Evolutionary conservation across 805 yeast genomes (phyloP).

Genomic region (Zygoascus biomembranicola): DNA sequence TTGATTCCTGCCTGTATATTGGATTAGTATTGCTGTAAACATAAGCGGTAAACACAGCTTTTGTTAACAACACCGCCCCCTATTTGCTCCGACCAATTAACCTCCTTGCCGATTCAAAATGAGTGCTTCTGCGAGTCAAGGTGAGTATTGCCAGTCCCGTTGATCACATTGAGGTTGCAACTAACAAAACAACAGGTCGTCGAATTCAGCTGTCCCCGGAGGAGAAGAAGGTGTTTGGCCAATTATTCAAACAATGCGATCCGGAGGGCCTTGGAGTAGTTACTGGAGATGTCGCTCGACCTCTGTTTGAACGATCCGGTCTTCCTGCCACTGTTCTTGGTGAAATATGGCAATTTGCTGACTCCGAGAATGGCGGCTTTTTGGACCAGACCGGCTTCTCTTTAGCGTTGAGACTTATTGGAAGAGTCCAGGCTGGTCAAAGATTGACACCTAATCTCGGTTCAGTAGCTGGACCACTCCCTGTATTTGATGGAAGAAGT

Average conservation of each 20-base stretch:
- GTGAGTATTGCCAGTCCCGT: neutral
- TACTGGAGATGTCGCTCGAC: conserved; percentile 80
- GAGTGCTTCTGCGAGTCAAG: neutral
- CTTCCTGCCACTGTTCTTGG: conserved; percentile 71
- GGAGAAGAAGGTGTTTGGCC: conserved; percentile 68
- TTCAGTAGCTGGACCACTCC: conserved; percentile 50
- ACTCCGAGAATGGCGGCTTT: conserved; percentile 77
- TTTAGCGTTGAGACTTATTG: conserved; percentile 81
- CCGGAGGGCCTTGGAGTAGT: conserved; percentile 70
- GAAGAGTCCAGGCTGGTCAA: conserved; percentile 72
- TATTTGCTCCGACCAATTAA: too few species aligned
- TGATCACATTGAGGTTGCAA: neutral
- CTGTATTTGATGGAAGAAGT: conserved; percentile 41
- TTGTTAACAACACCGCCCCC: neutral
- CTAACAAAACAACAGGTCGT: neutral
- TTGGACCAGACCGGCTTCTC: conserved; percentile 74
- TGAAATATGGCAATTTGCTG: conserved; percentile 93
- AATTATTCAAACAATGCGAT: conserved; percentile 71
- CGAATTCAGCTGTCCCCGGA: conserved; percentile 45
- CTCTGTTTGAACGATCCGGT: conserved; percentile 78
- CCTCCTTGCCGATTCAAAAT: neutral
- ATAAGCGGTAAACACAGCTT: neutral
- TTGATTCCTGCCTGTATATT: neutral
- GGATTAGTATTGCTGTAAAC: too few species aligned
- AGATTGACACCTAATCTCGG: conserved; percentile 48